Evolutionary conservation across 805 yeast species (phyloP), one percentile per base, ranked within the genome.

Genomic region (Starmerella geochares): DNA sequence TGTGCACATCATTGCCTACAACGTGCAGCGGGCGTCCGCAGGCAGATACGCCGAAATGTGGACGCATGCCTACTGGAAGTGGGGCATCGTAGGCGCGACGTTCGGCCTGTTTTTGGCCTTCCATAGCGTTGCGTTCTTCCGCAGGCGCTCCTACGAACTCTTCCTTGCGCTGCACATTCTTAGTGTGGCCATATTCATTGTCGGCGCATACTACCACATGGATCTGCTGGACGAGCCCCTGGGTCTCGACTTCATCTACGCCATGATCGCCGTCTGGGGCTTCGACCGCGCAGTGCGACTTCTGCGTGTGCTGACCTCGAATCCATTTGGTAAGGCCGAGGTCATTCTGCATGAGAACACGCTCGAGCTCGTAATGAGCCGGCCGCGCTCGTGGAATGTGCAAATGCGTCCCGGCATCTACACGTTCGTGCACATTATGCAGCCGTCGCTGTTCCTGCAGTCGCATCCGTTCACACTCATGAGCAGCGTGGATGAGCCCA

Each of bases 381-480:
- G 66, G 48, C 82, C 86, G 17, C 59, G 60, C 4, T 60, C 59
- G 47, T 76, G 80, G 72, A 67, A 67, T 36, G 67, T 73, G 19
- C 65, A 59, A 23, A 17, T 27, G 16, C 20, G 47, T 50, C 81
- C 86, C 2, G 83, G 85, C 25, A 68, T 74, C 14, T 77, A 67
- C 61, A 77, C 73, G 1, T 82, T 70, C 58, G 64, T 84, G 32
- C 74, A 80, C 49, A 54, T 60, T 65, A 54, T 80, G 50, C 67
- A 75, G 39, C 70, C 74, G 17, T 60, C 65, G 2, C 65, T 71
- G 33, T 78, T 80, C 62, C 80, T 81, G 79, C 86, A 82, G 62
- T 76, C 82, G 4, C 87, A 83, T 62, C 90, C 90, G 3, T 82
- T 84, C 65, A 80, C 88, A 1, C 47, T 65, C 10, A 37, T 51